Evolutionary conservation across 768 basidiomycete genomes (phyloP), one percentile per base, ranked within the genome.

Genomic region (Tricholoma terreum): DNA sequence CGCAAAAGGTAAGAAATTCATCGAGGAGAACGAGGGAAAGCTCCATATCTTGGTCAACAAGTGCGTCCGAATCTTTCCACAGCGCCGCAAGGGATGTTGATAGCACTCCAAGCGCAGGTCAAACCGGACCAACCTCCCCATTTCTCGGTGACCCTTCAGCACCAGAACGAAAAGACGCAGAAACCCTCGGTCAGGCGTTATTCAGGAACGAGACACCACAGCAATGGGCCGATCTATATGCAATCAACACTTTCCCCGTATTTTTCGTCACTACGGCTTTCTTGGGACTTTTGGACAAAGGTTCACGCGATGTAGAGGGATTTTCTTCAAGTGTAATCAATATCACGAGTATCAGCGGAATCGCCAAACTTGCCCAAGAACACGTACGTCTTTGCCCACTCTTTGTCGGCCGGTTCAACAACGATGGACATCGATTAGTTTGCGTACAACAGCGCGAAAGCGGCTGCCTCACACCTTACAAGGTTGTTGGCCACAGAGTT

Each of bases 11-110:
- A 84, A 86, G 59, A 75, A 80, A 36, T 48, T 74, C 10, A 78
- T 90, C 38, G 74, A 82, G 62, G 71, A 78, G 51, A 77, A 77
- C 58, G 86, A 92, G 49, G 88, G 89, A 27, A 87, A 78, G 61
- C 66, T 93, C 40, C 89, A 93, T 63, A 81, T 92, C 52, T 80
- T 93, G 4, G 83, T 92, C 34, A 93, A 93, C 75, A 92, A 92
- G 90, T 92, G 57, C 40, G 80, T 63, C 31, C 27, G 22, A 31
- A 7, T 11, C 24, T 27, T 33, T 59, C 42, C n/a, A 7, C 15
- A 11, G 15, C 21, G 24, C 14, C 36, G 12, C 6, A 49, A 17
- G 34, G 24, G 15, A 45, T 36, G 42, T 5, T 48, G 17, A n/a
- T 24, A 59, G 42, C 42, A 11, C 46, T 43, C 57, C 30, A 33